Evolutionary conservation across 768 basidiomycete genomes (phyloP), one percentile per base, ranked within the genome.

Genomic region (Kwoniella newhampshirensis): DNA sequence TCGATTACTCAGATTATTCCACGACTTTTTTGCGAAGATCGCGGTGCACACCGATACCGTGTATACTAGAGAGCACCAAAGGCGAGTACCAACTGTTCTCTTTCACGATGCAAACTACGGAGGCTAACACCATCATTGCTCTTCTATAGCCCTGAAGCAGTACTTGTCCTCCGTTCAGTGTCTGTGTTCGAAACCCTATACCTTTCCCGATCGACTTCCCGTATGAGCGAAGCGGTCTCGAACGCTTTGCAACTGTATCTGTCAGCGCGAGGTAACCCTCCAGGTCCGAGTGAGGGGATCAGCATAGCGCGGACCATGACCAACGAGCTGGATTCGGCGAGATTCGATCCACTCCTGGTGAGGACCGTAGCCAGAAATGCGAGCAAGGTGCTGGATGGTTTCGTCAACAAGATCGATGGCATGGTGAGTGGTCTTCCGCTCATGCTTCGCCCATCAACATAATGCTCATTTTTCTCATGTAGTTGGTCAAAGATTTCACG

Each of bases 21-120:
- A 99, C 53, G 91, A 92, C 37, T 96, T 99, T 78, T 99, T 99
- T 73, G 85, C 87, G 27, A 92, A 92, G 74, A 91, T 98, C 50
- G 86, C 91, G 2, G 87, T 94, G 11, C 89, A 97, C 71, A 96
- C 96, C 1, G 94, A 98, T 70, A 98, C 96, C 0, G 79, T 89
- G 5, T 98, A 98, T 73, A 86, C 84, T 0, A 84, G 86, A 50
- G 81, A 83, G 0, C 82, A 87, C 47, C 96, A 99, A 78, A 91
- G 89, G 91, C 89, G 51, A 60, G 75, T 60, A 27, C 11, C 8
- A 30, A 11, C 32, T 2, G 25, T 48, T 8, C 37, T 47, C 25
- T 23, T 49, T 35, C 51, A 40, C 32, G 3, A 12, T 39, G 26
- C 27, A 21, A 18, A 18, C 47, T n/a, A 49, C 20, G 35, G 18